Percentiles rank a stretch among this genome's conserved stretches.
These are phyloP conservation scores for Trebouxia sp. DNA, from an alignment of 139 green algal genomes.

Conservation along the genomic window DNA sequence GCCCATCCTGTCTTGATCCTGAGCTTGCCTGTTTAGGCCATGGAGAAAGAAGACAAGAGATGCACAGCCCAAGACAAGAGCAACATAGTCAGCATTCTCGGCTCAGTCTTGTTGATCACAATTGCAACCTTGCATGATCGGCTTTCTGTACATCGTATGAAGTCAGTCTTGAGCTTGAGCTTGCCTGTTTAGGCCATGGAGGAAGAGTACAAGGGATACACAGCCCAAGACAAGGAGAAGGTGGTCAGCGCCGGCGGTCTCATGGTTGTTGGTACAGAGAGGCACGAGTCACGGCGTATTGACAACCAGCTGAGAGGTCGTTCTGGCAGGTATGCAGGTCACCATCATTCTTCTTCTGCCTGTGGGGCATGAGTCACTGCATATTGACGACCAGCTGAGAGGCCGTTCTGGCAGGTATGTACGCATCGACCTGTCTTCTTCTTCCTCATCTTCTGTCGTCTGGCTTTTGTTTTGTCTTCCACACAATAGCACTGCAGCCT, in stretches of 20 bases:
- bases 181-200: conserved; percentile 67
- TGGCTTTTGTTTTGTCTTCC: no score
- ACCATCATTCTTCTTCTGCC: neutral
- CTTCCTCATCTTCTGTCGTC: neutral
- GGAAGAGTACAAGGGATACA: conserved; percentile 84
- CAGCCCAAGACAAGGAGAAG: conserved; percentile 84
- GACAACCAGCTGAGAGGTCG: conserved; percentile 96
- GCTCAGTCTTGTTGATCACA: conserved; percentile 91
- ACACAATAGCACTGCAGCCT: no score
- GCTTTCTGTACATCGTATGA: neutral
- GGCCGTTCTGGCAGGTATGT: conserved; percentile 12
- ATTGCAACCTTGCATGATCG: neutral
- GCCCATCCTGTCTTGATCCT: neutral
- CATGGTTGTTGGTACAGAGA: conserved; percentile 96
- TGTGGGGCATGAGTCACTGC: no score
- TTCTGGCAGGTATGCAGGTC: conserved; percentile 63
- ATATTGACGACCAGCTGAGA: conserved; percentile 18
- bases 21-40: conserved; percentile 47
- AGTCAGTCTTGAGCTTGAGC: neutral
- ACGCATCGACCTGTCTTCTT: no score
- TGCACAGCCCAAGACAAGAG: conserved; percentile 90
- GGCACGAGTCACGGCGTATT: conserved; percentile 94
- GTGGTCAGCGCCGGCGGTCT: conserved; percentile 82
- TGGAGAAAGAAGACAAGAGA: conserved; percentile 83
- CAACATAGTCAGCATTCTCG: conserved; percentile 75